Percentiles rank a stretch among this genome's conserved stretches.
Conservation (phyloP, 2,329 filamentous ascomycete genomes). For the Fusarium phyllophilum region DNA sequence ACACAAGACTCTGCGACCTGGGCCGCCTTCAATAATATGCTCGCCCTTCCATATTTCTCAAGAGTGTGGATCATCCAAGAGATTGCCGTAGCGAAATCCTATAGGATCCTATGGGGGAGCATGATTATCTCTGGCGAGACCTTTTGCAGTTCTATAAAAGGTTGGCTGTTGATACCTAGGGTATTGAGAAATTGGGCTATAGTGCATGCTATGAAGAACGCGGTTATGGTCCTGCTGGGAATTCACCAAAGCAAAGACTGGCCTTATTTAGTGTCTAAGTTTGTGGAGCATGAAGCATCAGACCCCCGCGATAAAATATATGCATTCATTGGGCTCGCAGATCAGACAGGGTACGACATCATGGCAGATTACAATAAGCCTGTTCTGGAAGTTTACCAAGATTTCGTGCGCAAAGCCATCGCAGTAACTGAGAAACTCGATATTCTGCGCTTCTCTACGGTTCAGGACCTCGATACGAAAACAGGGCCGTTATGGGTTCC, state of each 20-base stretch:
- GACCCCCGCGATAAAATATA: background rate
- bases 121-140: background rate
- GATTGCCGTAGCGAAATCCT: background rate
- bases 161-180: background rate
- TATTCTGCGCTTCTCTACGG: background rate
- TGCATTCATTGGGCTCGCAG: background rate
- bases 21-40: background rate
- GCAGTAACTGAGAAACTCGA: background rate
- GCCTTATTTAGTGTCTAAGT: fast-evolving
- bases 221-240: background rate
- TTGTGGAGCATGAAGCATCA: background rate
- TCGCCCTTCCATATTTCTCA: background rate
- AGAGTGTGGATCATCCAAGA: background rate
- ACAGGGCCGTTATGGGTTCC: background rate
- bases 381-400: background rate
- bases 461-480: background rate
- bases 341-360: background rate
- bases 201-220: background rate
- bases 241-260: background rate
- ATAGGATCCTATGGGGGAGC: background rate
- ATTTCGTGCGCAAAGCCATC: background rate
- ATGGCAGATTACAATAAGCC: background rate
- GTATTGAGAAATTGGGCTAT: fast-evolving
- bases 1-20: background rate
- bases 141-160: fast-evolving